Evolutionary conservation across 768 basidiomycete species (phyloP), one percentile per base, ranked within the genome.

Genomic region (Sutorius australiensis): DNA sequence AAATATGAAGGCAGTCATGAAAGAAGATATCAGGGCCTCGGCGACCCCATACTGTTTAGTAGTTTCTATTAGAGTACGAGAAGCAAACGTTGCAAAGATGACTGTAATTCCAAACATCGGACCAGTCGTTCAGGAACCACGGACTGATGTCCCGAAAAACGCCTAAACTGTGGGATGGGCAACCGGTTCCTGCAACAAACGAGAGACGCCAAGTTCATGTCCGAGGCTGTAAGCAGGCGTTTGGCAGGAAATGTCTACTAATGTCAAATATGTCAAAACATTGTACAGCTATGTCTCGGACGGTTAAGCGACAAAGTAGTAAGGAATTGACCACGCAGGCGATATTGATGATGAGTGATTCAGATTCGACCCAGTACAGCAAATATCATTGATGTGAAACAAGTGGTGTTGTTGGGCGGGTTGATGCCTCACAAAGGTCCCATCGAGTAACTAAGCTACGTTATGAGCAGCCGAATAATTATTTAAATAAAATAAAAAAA

Each of bases 71-170:
- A 97, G 74, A 21, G n/a, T 17, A 48, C 9, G 31, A 47, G 43
- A 51, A 33, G 70, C 82, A 50, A 65, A 89, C 87, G 91, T 92
- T 55, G 89, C 82, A 62, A 91, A 92, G 67, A 95, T 62, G 7
- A 95, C 91, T 77, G 69, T 95, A 95, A 65, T 91, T 91, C 84
- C 87, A 92, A 6, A 89, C 92, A 67, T 95, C 91, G 10, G 75
- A 82, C 94, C 94, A 98, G 72, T 97, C 92, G 50, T 82, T 86
- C 32, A 75, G 53, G 67, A 95, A 98, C 77, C 82, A 94, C 1
- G 92, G 92, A 42, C 72, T 75, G 13, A 95, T 74, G 69, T 97
- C 94, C 34, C 74, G 71, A 16, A 76, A 53, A 60, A 95, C 89
- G 7, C 93, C 93, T 19, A 37, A 64, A 50, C 5, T 43, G 51